A percentile compares a stretch with the other conserved stretches of the same genome.
Conservation (phyloP, 2,329 filamentous ascomycete species). For the Claviceps paspali region DNA sequence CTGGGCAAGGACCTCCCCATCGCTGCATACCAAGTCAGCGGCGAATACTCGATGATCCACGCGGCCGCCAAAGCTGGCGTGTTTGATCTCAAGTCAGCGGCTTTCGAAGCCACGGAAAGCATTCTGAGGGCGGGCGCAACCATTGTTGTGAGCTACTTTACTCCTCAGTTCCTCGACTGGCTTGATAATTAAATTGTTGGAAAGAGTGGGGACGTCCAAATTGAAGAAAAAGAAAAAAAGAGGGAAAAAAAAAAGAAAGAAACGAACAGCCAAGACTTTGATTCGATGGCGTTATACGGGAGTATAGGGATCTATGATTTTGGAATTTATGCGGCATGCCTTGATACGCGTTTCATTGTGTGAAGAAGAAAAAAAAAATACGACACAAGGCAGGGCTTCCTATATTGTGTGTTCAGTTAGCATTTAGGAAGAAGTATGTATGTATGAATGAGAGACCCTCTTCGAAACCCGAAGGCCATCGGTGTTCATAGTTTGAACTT, state of each 20-base stretch:
- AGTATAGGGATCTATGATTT: not conserved
- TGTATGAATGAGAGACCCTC: too few species aligned
- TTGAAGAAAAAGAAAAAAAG: not conserved
- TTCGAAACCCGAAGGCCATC: too few species aligned
- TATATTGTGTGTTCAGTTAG: not conserved
- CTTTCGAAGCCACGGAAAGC: constrained; percentile 84
- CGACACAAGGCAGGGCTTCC: not conserved
- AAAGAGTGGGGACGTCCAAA: not conserved
- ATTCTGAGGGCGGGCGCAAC: constrained; percentile 86
- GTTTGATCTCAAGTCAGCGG: constrained; percentile 89
- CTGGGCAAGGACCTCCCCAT: constrained; percentile 82
- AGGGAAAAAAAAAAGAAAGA: not conserved
- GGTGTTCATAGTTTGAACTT: too few species aligned
- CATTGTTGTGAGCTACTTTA: constrained; percentile 90
- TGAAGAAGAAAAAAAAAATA: too few species aligned
- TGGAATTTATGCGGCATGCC: not conserved
- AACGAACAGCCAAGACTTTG: not conserved
- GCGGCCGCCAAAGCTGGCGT: constrained; percentile 91
- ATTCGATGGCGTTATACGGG: not conserved
- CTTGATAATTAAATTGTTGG: constrained; percentile 30
- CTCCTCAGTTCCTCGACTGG: constrained; percentile 62
- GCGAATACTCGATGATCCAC: constrained; percentile 96
- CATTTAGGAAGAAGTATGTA: too few species aligned
- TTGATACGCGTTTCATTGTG: not conserved
- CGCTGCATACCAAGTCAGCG: constrained; percentile 92